Evolutionary conservation across 345 rosid genomes (phyloP).

Genomic region (Moricandia arvensis): DNA sequence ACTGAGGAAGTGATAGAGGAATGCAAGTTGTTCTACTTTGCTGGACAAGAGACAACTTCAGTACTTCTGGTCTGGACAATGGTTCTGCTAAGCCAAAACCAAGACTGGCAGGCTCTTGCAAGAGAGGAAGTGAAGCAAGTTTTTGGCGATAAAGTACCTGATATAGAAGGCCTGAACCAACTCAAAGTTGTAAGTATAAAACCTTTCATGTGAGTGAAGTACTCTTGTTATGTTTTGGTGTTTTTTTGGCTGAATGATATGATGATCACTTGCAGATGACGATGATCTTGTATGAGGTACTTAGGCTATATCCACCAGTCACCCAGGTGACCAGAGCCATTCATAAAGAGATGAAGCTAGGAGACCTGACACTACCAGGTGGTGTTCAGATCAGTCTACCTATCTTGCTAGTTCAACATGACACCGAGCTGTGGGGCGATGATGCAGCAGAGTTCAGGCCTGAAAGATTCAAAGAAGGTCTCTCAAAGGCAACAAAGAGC

Average conservation of each 20-base stretch:
- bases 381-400: constrained; percentile 37
- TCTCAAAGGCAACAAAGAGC: constrained; percentile 54
- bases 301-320: constrained; percentile 35
- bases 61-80: constrained; percentile 56
- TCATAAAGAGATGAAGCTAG: constrained; percentile 44
- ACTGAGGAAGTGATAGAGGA: constrained; percentile 56
- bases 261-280: constrained; percentile 21
- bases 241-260: neutral
- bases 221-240: neutral
- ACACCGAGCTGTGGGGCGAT: constrained; percentile 51
- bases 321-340: constrained; percentile 2
- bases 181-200: constrained; percentile 50
- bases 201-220: neutral
- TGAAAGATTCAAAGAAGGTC: constrained; percentile 46
- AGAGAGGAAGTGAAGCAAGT: constrained; percentile 56
- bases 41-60: constrained; percentile 65
- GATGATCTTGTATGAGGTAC: constrained; percentile 33
- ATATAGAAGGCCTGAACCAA: constrained; percentile 35
- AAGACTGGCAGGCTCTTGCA: constrained; percentile 58
- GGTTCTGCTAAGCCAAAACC: constrained; percentile 45
- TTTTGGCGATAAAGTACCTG: constrained; percentile 43
- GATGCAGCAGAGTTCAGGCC: constrained; percentile 61
- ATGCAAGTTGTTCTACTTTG: constrained; percentile 65
- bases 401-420: constrained; percentile 41
- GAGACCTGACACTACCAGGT: constrained; percentile 37